Percentiles rank a stretch among this genome's conserved stretches.
Evolutionary conservation across 805 yeast genomes (phyloP).

Genomic region (Nakazawaea laoshanensis): DNA sequence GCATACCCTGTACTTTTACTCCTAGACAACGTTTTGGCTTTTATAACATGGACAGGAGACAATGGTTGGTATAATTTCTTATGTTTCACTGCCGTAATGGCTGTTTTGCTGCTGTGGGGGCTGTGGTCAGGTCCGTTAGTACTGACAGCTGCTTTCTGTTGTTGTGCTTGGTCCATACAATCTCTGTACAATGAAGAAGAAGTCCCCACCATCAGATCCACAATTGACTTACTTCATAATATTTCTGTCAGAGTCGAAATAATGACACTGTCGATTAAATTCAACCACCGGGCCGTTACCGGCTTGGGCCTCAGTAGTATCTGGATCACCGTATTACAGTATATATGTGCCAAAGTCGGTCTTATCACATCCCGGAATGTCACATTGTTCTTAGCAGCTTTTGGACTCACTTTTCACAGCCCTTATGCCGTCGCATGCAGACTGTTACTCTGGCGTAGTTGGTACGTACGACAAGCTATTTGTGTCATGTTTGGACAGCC

Average conservation of each 20-base stretch:
- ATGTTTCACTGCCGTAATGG: conserved; percentile 25
- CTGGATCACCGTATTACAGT: conserved; percentile 36
- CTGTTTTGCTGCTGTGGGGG: conserved; percentile 26
- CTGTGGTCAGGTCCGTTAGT: no score
- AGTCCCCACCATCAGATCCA: conserved; percentile 45
- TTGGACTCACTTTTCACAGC: conserved; percentile 35
- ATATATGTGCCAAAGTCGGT: no score
- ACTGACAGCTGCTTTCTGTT: conserved; percentile 27
- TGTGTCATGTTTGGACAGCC: conserved; percentile 36
- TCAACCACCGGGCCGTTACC: no score
- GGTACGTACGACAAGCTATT: conserved; percentile 28
- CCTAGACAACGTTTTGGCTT: conserved; percentile 33
- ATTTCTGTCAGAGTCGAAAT: conserved; percentile 32
- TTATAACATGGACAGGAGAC: conserved; percentile 48
- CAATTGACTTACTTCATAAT: conserved; percentile 37
- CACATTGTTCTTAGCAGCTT: conserved; percentile 22
- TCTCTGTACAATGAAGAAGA: conserved; percentile 34
- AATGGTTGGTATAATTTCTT: conserved; percentile 36
- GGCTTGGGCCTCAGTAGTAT: conserved; percentile 21
- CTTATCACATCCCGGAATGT: no score
- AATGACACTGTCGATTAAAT: conserved; percentile 28
- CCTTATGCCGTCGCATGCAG: conserved; percentile 38
- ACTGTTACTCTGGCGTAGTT: conserved; percentile 42
- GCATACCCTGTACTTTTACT: conserved; percentile 39
- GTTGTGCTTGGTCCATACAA: conserved; percentile 35